Evolutionary conservation across 2,329 filamentous ascomycete species (phyloP), one percentile per base, ranked within the genome.

Genomic region (Aspergillus sp.): DNA sequence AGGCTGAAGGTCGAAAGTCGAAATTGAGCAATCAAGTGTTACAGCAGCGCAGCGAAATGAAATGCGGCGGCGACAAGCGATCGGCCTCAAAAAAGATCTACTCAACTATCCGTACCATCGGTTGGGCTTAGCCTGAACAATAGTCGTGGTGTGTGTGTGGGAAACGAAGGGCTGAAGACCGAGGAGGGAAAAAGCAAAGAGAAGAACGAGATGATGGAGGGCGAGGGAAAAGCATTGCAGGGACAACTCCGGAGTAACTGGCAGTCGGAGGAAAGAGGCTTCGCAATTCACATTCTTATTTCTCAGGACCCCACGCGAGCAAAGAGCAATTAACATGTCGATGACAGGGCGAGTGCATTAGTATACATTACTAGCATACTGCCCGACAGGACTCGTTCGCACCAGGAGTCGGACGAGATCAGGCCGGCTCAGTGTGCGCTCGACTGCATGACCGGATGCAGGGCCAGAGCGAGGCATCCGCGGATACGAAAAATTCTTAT

Each of bases 141-240:
- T 53, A 43, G 51, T 47, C 8, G 44, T 31, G 14, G 45, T 19
- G 44, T 52, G 55, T 27, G 41, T 27, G 41, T 17, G 21, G 47
- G 54, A 53, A 57, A 50, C 53, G 44, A 49, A 47, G 56, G 17
- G 25, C 44, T 45, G 40, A 14, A 46, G 23, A 55, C 27, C 12
- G 46, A 51, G 44, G 35, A 58, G 51, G 53, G 61, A 64, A 64
- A 58, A 57, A 59, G 45, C 45, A 54, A 44, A 55, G 14, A 43
- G 53, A 52, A 31, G 27, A 31, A n/a, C 14, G 9, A 37, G 35
- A 37, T 6, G 35, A 37, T 37, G 35, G 19, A 55, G 33, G 41
- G 52, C 47, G 39, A 58, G 40, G 59, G 35, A 49, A 48, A 52
- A 45, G 27, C 43, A 60, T 25, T 31, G 27, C 27, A 31, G 27